Conservation (phyloP, 2,329 filamentous ascomycete genomes). For the Alternaria ethzedia region DNA sequence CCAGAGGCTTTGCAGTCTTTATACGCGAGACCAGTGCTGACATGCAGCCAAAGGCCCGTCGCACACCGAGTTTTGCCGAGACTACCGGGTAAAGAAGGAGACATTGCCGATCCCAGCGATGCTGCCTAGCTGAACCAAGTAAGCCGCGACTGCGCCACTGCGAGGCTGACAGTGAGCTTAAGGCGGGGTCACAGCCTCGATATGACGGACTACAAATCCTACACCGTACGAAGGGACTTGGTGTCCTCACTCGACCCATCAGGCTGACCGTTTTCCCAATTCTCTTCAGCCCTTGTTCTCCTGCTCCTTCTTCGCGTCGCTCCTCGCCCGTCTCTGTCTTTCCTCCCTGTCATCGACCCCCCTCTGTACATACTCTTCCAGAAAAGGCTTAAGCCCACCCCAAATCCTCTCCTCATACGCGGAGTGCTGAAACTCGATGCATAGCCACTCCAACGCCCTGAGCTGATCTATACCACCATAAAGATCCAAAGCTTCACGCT, state of each 20-base stretch:
- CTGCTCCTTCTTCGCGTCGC: neutral
- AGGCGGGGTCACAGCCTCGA: neutral
- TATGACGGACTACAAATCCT: neutral
- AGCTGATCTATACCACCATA: conserved; percentile 7
- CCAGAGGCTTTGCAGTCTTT: too few relatives aligned
- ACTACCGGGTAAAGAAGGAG: neutral
- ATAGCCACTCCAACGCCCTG: conserved; percentile 10
- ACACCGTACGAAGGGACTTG: neutral
- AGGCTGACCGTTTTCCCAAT: neutral
- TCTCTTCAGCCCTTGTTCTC: neutral
- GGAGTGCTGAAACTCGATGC: conserved; percentile 6
- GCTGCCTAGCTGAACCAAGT: neutral
- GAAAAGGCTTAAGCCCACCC: conserved; percentile 1
- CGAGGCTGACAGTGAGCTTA: neutral
- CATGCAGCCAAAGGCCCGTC: too few relatives aligned
- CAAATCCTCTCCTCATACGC: neutral
- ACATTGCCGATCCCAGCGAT: neutral
- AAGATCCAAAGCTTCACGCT: conserved; percentile 7
- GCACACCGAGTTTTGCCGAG: neutral
- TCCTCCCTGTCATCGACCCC: too few relatives aligned
- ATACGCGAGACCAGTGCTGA: too few relatives aligned
- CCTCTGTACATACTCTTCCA: neutral
- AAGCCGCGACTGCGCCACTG: neutral
- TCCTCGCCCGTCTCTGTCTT: neutral
- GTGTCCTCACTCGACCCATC: neutral